Base-by-base conservation (phyloP, 2,329 filamentous ascomycete species). In the Microcyclospora pomicola region DNA sequence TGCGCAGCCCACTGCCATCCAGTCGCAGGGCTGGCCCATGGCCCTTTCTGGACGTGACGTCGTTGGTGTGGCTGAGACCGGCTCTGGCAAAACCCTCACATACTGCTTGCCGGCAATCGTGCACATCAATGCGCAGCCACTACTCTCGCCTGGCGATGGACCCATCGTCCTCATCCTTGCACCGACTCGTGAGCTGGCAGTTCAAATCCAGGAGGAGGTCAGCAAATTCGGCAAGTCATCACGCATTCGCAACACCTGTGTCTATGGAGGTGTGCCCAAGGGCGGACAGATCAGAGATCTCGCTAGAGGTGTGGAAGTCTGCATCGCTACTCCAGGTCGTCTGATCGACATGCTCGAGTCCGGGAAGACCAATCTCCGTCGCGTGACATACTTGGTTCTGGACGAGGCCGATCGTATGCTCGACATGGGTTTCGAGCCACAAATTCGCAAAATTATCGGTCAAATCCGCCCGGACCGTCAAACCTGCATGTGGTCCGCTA, bases 381-480 rank as follows among this genome's bases (percentile, higher is more conserved):
- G 91, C 62, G 87, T 96, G 45, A 98, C 91, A 40, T 98, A 98
- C 68, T 73, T 98, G 41, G 91, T 96, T 50, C 86, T 98, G 47
- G 91, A 98, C 56, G 91, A 98, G 71, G 91, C 91, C 61, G 91
- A 98, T 68, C 88, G 91, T 59, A 98, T 98, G 91, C 73, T 98
- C 61, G 91, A 98, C 69, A 98, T 98, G 91, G 91, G 91, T 77
- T 96, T 98, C 67, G 91, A 98, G 69, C 91, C 91, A 50, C 91
- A 96, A 64, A 96, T 98, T 56, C 85, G 91, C 70, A 96, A 96
- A 72, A 96, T 98, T 50, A 87, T 98, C 52, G 75, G 82, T 47
- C 91, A 98, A 68, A 96, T 96, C 64, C 85, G 91, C 52, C 91
- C 91, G 38, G 91, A 98, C 62, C 81, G 91, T 73, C 91, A 98